Evolutionary conservation across 2,329 filamentous ascomycete species (phyloP).

Genomic region (Ceratocystis papillata): DNA sequence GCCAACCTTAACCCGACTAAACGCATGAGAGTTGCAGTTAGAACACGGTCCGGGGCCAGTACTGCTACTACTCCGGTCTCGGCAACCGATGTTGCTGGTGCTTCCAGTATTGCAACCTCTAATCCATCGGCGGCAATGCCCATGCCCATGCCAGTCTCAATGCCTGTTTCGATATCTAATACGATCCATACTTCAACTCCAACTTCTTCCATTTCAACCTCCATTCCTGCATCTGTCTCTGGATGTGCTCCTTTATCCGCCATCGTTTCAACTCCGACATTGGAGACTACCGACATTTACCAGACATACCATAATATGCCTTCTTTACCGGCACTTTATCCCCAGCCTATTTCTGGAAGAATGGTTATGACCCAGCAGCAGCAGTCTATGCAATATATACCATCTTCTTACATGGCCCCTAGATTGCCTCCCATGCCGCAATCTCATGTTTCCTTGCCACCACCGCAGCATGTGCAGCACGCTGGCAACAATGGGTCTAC

Average conservation of each 20-base stretch:
- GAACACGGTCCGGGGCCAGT: neutral
- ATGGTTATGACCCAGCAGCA: conserved; percentile 44
- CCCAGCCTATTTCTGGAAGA: conserved; percentile 37
- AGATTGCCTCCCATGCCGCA: conserved; percentile 30
- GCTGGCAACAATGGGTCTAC: conserved; percentile 46
- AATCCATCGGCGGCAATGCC: neutral
- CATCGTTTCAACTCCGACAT: conserved; percentile 15
- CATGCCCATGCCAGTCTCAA: neutral
- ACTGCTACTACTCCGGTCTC: neutral
- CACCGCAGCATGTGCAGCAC: neutral
- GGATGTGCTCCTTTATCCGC: conserved; percentile 2
- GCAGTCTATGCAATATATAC: conserved; percentile 36
- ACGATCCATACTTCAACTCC: neutral
- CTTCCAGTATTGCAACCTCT: neutral
- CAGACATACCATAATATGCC: neutral
- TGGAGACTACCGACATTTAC: conserved; percentile 19
- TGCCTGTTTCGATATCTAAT: neutral
- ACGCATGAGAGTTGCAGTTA: conserved; percentile 30
- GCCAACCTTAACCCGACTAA: neutral
- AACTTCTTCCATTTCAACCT: neutral
- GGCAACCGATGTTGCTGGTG: neutral
- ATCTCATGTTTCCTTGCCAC: conserved; percentile 27
- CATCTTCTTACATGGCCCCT: conserved; percentile 19
- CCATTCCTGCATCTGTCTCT: neutral
- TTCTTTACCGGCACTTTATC: neutral